A percentile compares a stretch with the other conserved stretches of the same genome.
Evolutionary conservation across 2,329 filamentous ascomycete genomes (phyloP).

Genomic region (Myriosclerotinia curreyana): DNA sequence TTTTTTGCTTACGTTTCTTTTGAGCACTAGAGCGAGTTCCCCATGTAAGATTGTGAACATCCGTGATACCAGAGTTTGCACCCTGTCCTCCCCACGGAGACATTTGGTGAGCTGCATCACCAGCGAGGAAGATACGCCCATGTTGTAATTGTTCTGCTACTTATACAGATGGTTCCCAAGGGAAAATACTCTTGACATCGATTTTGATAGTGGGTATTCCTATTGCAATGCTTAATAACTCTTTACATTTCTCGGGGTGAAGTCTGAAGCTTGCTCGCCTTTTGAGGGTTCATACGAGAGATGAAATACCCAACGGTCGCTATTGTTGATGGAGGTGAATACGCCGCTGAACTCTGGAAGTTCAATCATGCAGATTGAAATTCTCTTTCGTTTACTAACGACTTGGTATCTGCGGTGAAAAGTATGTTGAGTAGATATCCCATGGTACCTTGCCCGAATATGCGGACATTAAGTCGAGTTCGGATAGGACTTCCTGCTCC

Average conservation of each 20-base stretch:
- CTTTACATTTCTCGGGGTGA: constrained; percentile 30
- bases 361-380: constrained; percentile 40
- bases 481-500: constrained; percentile 38
- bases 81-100: constrained; percentile 47
- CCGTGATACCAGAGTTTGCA: constrained; percentile 41
- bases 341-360: constrained; percentile 25
- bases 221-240: too few species aligned
- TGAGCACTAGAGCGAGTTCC: constrained; percentile 43
- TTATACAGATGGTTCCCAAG: constrained; percentile 38
- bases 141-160: constrained; percentile 35
- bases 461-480: constrained; percentile 35
- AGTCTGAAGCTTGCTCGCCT: constrained; percentile 30
- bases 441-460: constrained; percentile 37
- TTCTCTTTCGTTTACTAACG: constrained; percentile 37
- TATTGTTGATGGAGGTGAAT: constrained; percentile 36
- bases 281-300: constrained; percentile 32
- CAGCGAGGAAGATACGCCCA: constrained; percentile 44
- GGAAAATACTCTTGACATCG: constrained; percentile 32
- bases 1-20: constrained; percentile 14
- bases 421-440: constrained; percentile 41
- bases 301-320: constrained; percentile 36
- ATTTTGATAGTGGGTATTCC: too few species aligned
- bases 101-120: constrained; percentile 51
- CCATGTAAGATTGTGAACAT: constrained; percentile 46
- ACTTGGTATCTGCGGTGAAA: constrained; percentile 38